phyloP scores from a whole-genome alignment of 169 alveolate genomes.

The Besnoitia besnoiti region DNA sequence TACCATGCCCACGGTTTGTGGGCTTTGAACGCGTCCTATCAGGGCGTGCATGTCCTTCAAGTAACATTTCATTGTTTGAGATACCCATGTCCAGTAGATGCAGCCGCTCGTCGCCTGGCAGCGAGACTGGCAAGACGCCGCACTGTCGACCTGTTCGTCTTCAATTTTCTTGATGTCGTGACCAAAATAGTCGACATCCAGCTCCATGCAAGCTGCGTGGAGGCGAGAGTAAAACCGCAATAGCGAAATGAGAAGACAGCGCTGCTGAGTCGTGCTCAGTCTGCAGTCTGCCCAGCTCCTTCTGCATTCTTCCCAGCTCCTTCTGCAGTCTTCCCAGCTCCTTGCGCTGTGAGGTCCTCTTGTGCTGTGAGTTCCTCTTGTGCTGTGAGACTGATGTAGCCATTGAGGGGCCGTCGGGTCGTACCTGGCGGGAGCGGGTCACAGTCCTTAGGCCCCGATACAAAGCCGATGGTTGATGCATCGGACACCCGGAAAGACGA shows the following conservation, averaged over 20 bases:
- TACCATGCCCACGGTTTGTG: neutral
- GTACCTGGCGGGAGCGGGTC: neutral
- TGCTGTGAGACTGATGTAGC: too few species aligned
- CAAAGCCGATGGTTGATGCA: slow-evolving; percentile 14
- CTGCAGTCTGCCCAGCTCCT: too few species aligned
- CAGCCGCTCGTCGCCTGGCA: slow-evolving; percentile 2
- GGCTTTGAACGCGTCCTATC: neutral
- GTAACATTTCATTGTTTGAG: neutral
- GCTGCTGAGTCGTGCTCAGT: too few species aligned
- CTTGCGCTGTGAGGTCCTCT: too few species aligned
- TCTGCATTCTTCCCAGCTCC: too few species aligned
- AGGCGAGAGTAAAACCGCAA: too few species aligned
- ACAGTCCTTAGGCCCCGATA: slow-evolving; percentile 38
- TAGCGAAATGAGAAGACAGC: too few species aligned
- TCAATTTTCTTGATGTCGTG: slow-evolving; percentile 24
- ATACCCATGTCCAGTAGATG: slow-evolving; percentile 6
- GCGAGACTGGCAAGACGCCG: neutral
- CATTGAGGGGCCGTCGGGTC: neutral
- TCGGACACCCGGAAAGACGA: neutral
- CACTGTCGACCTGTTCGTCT: neutral
- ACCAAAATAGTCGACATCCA: neutral
- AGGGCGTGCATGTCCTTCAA: neutral
- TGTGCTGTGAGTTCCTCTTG: too few species aligned
- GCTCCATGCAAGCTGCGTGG: neutral
- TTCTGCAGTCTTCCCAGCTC: too few species aligned